Base-by-base conservation (phyloP, 2,329 filamentous ascomycete species). In the Fonsecaea nubica region DNA sequence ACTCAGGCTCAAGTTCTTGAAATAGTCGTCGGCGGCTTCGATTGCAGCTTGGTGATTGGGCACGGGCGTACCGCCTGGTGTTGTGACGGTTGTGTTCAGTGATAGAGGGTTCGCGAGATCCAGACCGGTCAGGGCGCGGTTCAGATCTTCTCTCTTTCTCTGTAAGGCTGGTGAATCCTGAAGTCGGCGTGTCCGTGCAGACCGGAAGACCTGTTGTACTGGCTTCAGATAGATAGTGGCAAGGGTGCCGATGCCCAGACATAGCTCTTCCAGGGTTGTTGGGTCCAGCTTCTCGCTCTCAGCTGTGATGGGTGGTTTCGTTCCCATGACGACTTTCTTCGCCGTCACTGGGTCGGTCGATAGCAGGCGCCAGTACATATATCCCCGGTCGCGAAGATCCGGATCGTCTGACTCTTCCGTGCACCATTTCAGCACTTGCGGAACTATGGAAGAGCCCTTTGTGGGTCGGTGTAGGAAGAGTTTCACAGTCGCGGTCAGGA, bases 341-440 rank as follows among this genome's bases (percentile, higher is more conserved):
- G 95, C 95, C 0, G 90, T 88, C 58, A 90, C 89, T 72, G 96
- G 94, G 77, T 97, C 93, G 0, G 93, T 96, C 1, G 93, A 97
- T 1, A 99, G 85, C 13, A 99, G 85, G 4, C 95, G 92, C 95
- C 95, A 99, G 83, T 99, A 99, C 93, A 99, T 98, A 82, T 97
- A 99, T 0, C 95, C 95, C 74, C 95, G 86, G 77, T 99, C 95
- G 70, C 95, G 89, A 33, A 99, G 87, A 79, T 99, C 95, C 0
- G 95, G 95, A 78, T 99, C 97, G 76, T 99, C 95, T n/a, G 94
- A 98, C 78, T 98, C 95, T 78, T 98, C 95, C 0, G 95, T 99
- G 4, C 95, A 96, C 94, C 95, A 98, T 79, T 98, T 98, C 58
- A 99, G 83, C 2, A 98, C 94, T 75, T 93, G 93, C 0, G 94